Conservation (phyloP, 2,329 filamentous ascomycete species). For the Xylariaceae sp. region DNA sequence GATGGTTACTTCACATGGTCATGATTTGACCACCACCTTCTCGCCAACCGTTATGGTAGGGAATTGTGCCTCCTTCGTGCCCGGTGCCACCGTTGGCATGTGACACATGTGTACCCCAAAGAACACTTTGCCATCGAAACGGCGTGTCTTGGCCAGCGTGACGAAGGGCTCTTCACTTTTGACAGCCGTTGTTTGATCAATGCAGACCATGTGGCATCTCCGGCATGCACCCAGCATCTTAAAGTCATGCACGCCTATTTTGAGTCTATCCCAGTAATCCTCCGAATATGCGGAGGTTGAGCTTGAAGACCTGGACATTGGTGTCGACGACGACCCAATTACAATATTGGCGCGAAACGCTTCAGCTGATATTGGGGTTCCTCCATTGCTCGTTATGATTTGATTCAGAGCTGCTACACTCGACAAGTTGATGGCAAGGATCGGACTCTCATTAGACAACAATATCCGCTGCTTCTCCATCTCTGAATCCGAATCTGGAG, state of each 20-base stretch:
- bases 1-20: constrained; percentile 2
- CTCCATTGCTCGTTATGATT: constrained; percentile 58
- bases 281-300: constrained; percentile 63
- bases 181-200: constrained; percentile 76
- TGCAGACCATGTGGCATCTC: constrained; percentile 92
- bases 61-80: constrained; percentile 32
- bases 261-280: constrained; percentile 67
- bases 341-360: constrained; percentile 89
- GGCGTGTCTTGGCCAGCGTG: constrained; percentile 80
- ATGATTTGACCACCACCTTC: constrained; percentile 25
- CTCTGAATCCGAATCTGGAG: constrained; percentile 54
- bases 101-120: constrained; percentile 80
- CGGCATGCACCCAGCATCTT: constrained; percentile 77
- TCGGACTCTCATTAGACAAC: constrained; percentile 89
- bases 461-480: constrained; percentile 55
- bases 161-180: constrained; percentile 81
- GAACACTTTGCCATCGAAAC: constrained; percentile 76
- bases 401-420: constrained; percentile 76
- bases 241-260: constrained; percentile 60
- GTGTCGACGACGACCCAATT: constrained; percentile 42
- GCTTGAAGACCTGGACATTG: constrained; percentile 29
- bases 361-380: constrained; percentile 61
- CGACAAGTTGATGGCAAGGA: constrained; percentile 73
- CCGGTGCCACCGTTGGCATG: constrained; percentile 21
- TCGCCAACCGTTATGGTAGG: constrained; percentile 50